These are phyloP conservation scores for Linnemannia schmuckeri DNA, from an alignment of 192 early-diverging fungal species.

Conservation along the genomic window DNA sequence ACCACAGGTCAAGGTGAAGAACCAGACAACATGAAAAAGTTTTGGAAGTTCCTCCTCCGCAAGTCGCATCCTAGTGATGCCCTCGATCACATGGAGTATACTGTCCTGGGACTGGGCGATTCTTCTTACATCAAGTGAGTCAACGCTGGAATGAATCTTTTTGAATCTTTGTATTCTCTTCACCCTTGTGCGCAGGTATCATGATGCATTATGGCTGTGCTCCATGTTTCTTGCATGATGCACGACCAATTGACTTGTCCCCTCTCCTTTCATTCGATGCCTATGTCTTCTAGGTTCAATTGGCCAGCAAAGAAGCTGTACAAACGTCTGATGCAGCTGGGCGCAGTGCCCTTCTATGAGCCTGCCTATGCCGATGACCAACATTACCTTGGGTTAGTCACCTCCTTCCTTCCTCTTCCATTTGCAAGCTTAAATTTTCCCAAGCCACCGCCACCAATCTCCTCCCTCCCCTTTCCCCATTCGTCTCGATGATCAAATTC, in stretches of 20 bases:
- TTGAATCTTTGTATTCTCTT: background rate
- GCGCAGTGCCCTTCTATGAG: slow-evolving; percentile 75
- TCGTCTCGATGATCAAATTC: too few species aligned
- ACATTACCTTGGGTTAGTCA: slow-evolving; percentile 86
- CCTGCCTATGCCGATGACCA: slow-evolving; percentile 96
- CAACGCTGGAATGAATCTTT: background rate
- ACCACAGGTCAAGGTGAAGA: slow-evolving; percentile 95
- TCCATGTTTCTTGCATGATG: background rate
- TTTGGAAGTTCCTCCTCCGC: slow-evolving; percentile 93
- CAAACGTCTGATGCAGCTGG: slow-evolving; percentile 88
- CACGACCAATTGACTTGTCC: background rate
- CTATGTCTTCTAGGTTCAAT: slow-evolving; percentile 78
- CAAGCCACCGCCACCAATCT: background rate
- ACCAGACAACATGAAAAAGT: slow-evolving; percentile 92
- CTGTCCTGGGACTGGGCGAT: slow-evolving; percentile 96
- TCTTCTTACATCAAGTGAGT: slow-evolving; percentile 89
- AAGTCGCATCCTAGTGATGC: slow-evolving; percentile 79
- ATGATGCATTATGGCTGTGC: background rate
- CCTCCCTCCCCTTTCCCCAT: too few species aligned
- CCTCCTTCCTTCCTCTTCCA: background rate
- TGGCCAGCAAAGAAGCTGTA: slow-evolving; percentile 93
- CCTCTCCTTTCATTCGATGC: background rate
- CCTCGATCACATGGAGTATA: slow-evolving; percentile 76
- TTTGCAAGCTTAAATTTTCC: background rate
- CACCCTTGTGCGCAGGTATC: background rate